phyloP scores from a whole-genome alignment of 345 rosid genomes.

The Rhodomyrtus tomentosa region DNA sequence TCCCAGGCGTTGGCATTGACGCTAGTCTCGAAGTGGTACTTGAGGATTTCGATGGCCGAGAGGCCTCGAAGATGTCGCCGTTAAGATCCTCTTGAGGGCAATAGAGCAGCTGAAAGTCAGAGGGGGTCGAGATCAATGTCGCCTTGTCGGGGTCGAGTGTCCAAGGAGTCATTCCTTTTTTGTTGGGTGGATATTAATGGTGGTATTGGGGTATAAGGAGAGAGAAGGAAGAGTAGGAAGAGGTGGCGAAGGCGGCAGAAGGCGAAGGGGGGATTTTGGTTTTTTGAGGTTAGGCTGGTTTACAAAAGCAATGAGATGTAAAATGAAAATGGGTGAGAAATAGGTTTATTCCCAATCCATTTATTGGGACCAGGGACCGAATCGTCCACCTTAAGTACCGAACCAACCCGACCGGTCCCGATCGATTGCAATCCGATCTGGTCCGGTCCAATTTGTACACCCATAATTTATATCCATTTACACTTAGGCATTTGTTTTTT shows the following conservation, averaged over 20 bases:
- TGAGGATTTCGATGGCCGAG: conserved; percentile 81
- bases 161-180: neutral
- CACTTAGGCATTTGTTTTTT: too few species aligned
- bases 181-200: neutral
- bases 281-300: neutral
- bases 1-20: conserved; percentile 83
- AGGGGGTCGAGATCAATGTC: conserved; percentile 65
- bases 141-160: conserved; percentile 36
- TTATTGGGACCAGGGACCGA: too few species aligned
- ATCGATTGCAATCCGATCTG: too few species aligned
- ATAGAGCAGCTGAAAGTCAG: conserved; percentile 56
- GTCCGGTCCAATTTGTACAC: too few species aligned
- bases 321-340: neutral
- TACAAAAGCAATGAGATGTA: neutral
- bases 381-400: too few species aligned
- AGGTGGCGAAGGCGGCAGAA: too few species aligned
- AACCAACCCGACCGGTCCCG: too few species aligned
- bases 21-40: conserved; percentile 57
- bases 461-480: too few species aligned
- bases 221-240: neutral
- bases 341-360: neutral
- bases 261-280: neutral
- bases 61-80: conserved; percentile 80
- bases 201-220: neutral
- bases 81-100: conserved; percentile 70